Percentiles rank a stretch among this genome's conserved stretches.
These are phyloP conservation scores for Paecilomyces sp. DNA, from an alignment of 2,329 filamentous ascomycete species.

Conservation along the genomic window DNA sequence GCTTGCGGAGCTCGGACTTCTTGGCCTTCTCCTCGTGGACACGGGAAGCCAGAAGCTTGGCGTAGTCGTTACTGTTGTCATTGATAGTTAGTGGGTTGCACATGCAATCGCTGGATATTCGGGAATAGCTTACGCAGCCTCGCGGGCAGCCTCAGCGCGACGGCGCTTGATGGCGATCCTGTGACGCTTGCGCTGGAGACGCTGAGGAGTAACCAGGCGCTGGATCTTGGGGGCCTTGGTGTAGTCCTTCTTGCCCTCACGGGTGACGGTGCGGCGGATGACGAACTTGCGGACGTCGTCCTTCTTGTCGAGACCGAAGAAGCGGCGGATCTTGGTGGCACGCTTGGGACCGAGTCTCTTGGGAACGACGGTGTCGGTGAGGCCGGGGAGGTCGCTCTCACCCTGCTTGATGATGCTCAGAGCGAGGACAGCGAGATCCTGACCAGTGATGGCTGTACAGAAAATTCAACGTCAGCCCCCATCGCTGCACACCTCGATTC, in stretches of 20 bases:
- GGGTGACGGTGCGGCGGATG: constrained; percentile 95
- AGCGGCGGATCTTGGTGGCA: constrained; percentile 98
- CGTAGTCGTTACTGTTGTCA: constrained; percentile 77
- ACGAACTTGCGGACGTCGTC: constrained; percentile 99
- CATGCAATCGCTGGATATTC: background rate
- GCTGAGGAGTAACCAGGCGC: constrained; percentile 97
- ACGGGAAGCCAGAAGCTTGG: constrained; percentile 92
- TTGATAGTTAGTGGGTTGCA: constrained; percentile 15
- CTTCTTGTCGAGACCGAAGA: constrained; percentile 99
- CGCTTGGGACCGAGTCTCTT: constrained; percentile 99
- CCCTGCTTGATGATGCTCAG: constrained; percentile 98
- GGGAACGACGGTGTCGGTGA: constrained; percentile 96
- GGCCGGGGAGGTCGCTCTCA: constrained; percentile 84
- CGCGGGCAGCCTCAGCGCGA: constrained; percentile 93
- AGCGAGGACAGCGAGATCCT: constrained; percentile 90
- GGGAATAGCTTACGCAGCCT: constrained; percentile 77
- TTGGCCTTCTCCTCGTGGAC: constrained; percentile 91
- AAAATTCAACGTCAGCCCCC: constrained; percentile 8
- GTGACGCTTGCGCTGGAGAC: constrained; percentile 99
- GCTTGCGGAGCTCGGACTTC: constrained; percentile 92
- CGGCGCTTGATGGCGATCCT: constrained; percentile 96
- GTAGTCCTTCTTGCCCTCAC: constrained; percentile 95
- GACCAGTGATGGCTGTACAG: constrained; percentile 76
- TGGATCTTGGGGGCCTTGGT: constrained; percentile 99
- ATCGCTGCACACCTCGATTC: background rate